Percentiles rank a stretch among this genome's conserved stretches.
Conservation (phyloP, 2,329 filamentous ascomycete species). For the Apiospora malaysiana region DNA sequence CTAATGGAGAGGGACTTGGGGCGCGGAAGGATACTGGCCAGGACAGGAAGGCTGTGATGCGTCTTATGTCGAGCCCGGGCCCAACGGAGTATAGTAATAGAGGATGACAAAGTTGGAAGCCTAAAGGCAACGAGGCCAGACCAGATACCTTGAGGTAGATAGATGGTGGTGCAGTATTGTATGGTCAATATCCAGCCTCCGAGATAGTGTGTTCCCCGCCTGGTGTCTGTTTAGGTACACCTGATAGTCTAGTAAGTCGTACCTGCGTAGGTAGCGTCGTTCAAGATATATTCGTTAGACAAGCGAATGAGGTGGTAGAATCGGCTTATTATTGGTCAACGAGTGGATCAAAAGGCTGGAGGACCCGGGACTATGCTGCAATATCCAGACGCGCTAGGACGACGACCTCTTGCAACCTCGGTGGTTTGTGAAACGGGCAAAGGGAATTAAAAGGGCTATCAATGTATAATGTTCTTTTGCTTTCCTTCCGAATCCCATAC, state of each 20-base stretch:
- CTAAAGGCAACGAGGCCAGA: constrained; percentile 21
- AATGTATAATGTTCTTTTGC: constrained; percentile 9
- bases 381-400: constrained; percentile 20
- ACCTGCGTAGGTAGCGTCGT: constrained; percentile 16
- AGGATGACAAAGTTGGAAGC: constrained; percentile 20
- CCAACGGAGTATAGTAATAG: constrained; percentile 11
- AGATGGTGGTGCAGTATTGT: constrained; percentile 8
- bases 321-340: constrained; percentile 18
- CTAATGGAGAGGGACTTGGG: neutral
- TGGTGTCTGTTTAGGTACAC: constrained; percentile 13
- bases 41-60: constrained; percentile 15
- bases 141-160: neutral
- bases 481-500: neutral
- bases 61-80: constrained; percentile 14
- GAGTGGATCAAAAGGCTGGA: constrained; percentile 19
- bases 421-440: constrained; percentile 17
- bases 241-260: constrained; percentile 15
- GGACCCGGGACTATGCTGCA: constrained; percentile 20
- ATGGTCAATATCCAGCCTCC: constrained; percentile 16
- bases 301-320: constrained; percentile 22
- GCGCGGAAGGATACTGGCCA: neutral
- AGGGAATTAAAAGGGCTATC: constrained; percentile 12
- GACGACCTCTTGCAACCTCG: constrained; percentile 18
- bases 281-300: constrained; percentile 20
- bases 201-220: constrained; percentile 1